phyloP scores from a whole-genome alignment of 2,329 filamentous ascomycete genomes.

The Ampelomyces quisqualis region DNA sequence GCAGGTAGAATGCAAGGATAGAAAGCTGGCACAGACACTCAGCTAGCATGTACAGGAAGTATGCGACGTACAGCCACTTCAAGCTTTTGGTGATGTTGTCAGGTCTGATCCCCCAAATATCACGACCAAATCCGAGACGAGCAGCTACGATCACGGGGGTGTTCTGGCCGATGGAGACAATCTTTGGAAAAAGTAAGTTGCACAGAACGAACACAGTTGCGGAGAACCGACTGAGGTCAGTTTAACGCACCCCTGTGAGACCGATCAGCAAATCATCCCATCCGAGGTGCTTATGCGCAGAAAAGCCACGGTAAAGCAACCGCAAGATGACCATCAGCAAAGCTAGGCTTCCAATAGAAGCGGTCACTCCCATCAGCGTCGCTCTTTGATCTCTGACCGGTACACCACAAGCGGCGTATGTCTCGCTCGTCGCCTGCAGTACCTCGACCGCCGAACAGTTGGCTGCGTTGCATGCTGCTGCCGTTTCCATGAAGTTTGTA shows the following conservation, averaged over 20 bases:
- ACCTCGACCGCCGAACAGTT: slow-evolving; percentile 34
- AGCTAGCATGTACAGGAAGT: slow-evolving; percentile 34
- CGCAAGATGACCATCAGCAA: slow-evolving; percentile 32
- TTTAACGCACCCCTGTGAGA: slow-evolving; percentile 28
- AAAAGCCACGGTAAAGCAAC: slow-evolving; percentile 26
- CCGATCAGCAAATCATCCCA: slow-evolving; percentile 36
- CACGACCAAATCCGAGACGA: slow-evolving; percentile 29
- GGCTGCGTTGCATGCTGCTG: slow-evolving; percentile 26
- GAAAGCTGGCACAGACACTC: slow-evolving; percentile 33
- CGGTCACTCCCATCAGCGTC: slow-evolving; percentile 23
- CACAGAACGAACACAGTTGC: not conserved
- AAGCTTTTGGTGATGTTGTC: slow-evolving; percentile 30
- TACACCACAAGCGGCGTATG: slow-evolving; percentile 31
- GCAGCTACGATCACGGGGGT: slow-evolving; percentile 30
- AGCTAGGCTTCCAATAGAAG: slow-evolving; percentile 25
- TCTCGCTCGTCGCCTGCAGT: slow-evolving; percentile 26
- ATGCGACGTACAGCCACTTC: slow-evolving; percentile 33
- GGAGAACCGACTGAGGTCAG: not conserved
- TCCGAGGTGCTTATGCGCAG: slow-evolving; percentile 26
- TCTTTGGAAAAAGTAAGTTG: slow-evolving; percentile 7
- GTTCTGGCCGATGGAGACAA: slow-evolving; percentile 29
- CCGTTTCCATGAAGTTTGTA: slow-evolving; percentile 20
- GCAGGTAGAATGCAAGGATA: slow-evolving; percentile 37
- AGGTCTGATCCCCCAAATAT: slow-evolving; percentile 34
- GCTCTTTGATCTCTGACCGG: slow-evolving; percentile 21